Evolutionary conservation across 2,329 filamentous ascomycete genomes (phyloP).

Genomic region (Clonostachys chloroleuca): DNA sequence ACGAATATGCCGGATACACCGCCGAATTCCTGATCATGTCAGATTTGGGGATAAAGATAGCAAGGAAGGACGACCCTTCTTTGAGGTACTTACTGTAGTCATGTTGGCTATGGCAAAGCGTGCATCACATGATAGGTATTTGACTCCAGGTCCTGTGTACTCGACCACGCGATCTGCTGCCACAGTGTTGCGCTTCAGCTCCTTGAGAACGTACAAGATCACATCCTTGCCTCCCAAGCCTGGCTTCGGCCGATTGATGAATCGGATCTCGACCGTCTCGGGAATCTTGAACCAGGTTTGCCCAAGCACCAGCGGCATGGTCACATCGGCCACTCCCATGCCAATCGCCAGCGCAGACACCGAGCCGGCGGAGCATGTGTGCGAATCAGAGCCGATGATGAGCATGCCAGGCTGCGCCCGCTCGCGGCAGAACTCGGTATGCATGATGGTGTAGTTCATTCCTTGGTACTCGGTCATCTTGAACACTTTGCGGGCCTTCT

Average conservation of each 20-base stretch:
- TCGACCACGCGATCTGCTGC: conserved; percentile 39
- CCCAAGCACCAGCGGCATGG: conserved; percentile 35
- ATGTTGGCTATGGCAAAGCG: conserved; percentile 42
- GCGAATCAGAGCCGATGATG: conserved; percentile 37
- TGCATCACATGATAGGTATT: conserved; percentile 31
- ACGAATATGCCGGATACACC: conserved; percentile 31
- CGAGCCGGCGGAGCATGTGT: conserved; percentile 37
- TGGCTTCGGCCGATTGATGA: conserved; percentile 23
- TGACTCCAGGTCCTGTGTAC: conserved; percentile 32
- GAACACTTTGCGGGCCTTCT: conserved; percentile 28
- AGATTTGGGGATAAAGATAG: no score
- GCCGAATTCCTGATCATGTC: conserved; percentile 24
- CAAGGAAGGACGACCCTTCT: no score
- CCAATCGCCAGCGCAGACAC: conserved; percentile 35
- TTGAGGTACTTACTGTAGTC: conserved; percentile 18
- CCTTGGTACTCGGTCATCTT: conserved; percentile 31
- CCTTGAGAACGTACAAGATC: conserved; percentile 34
- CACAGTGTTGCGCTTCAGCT: conserved; percentile 38
- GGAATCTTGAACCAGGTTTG: conserved; percentile 42
- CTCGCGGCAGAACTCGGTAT: conserved; percentile 39
- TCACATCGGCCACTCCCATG: conserved; percentile 37
- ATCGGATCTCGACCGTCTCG: conserved; percentile 30
- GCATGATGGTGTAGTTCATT: conserved; percentile 31
- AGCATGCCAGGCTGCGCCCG: conserved; percentile 37
- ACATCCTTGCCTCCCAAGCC: conserved; percentile 39